Base-by-base conservation (phyloP, 2,329 filamentous ascomycete genomes). In the Blastomyces gilchristii region DNA sequence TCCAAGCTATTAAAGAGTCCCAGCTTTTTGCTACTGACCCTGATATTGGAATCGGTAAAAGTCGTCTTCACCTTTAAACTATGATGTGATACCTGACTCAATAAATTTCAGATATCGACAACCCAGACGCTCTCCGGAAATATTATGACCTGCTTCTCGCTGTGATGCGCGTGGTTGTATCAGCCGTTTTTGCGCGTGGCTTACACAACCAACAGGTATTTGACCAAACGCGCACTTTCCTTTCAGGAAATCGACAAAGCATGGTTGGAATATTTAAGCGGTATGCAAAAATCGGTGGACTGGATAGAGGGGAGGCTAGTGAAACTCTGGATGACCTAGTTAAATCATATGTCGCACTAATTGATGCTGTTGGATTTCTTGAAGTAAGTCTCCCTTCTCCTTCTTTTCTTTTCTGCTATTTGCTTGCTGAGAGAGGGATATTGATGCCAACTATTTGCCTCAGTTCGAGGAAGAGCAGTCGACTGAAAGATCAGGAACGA, bases 251-350 rank as follows among this genome's bases (percentile, higher is more conserved):
- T 74, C 83, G 93, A 65, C 85, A 87, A 74, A 85, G 92, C 63
- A 90, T 97, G 69, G 85, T 94, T 67, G 89, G 91, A 56, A 87
- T 96, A 25, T 89, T 99, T 71, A 99, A 99, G 79, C 83, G 91
- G 68, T 90, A 89, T 69, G 90, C 90, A 0, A 89, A 89, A 58
- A 89, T 96, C 63, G 88, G 89, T 22, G 76, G 77, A 49, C 73
- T 76, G 43, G 73, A 75, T 4, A 72, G 73, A 43, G 75, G 76
- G 14, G 73, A 76, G 52, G 78, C 85, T 45, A 85, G 85, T 61
- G 80, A 86, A 63, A 83, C 85, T 66, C 79, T 96, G 47, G 83
- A 85, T 58, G 90, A 93, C 68, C 76, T 97, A 68, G 90, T 92
- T 6, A 91, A 96, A 73, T 87, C 90, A 57, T 90, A 94, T 71